These are phyloP conservation scores for Cladobotryum protrusum DNA, from an alignment of 2,329 filamentous ascomycete genomes.

Conservation along the genomic window DNA sequence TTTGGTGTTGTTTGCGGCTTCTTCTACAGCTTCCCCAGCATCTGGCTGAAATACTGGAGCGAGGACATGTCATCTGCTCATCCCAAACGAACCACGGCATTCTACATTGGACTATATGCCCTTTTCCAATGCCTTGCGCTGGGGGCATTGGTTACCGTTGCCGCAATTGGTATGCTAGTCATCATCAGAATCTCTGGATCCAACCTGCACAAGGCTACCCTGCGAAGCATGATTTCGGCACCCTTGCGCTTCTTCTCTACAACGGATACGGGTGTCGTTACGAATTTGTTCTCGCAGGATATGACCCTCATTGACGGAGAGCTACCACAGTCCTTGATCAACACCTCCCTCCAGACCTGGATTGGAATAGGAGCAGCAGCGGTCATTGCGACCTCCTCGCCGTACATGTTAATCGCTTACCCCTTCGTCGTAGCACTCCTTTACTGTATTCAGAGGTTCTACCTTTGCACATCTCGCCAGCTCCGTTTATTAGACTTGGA, in stretches of 20 bases:
- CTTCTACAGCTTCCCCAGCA: constrained; percentile 21
- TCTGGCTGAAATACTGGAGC: constrained; percentile 40
- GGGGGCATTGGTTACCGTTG: constrained; percentile 2
- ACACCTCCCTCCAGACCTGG: constrained; percentile 20
- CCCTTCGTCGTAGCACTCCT: constrained; percentile 41
- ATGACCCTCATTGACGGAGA: constrained; percentile 35
- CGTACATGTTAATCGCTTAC: constrained; percentile 43
- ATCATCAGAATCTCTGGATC: constrained; percentile 22
- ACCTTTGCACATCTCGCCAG: constrained; percentile 55
- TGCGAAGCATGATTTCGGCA: constrained; percentile 30
- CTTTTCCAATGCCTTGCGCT: constrained; percentile 13
- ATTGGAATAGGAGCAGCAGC: constrained; percentile 36
- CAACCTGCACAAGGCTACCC: constrained; percentile 29
- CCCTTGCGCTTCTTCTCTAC: constrained; percentile 36
- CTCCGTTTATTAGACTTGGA: constrained; percentile 56
- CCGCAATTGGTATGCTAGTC: constrained; percentile 18
- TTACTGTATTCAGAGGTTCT: constrained; percentile 49
- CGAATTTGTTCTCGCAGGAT: constrained; percentile 42
- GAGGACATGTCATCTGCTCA: constrained; percentile 16
- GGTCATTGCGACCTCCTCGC: constrained; percentile 38
- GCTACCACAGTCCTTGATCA: constrained; percentile 29
- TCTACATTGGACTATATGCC: constrained; percentile 28
- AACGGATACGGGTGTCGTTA: constrained; percentile 36
- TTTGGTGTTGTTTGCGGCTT: constrained; percentile 21
- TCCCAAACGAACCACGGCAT: constrained; percentile 14